These are phyloP conservation scores for Populus hybrid DNA, from an alignment of 441 rosid genomes.

Conservation along the genomic window DNA sequence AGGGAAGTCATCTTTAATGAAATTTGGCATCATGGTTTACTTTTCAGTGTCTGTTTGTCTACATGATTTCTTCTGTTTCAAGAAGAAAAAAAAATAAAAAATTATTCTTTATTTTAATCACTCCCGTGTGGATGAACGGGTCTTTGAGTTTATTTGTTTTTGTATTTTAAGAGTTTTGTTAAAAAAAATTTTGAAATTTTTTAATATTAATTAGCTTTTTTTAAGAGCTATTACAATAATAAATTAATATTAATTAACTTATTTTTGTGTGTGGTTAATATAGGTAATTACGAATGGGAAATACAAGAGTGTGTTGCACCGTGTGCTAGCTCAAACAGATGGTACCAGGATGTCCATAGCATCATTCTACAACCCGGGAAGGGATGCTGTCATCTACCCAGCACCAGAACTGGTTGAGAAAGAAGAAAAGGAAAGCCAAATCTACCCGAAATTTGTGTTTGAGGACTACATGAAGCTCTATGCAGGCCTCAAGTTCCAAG, in stretches of 20 bases:
- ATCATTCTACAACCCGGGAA: constrained; percentile 78
- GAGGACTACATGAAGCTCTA: constrained; percentile 83
- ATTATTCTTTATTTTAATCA: too few relatives aligned
- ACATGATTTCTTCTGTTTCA: too few relatives aligned
- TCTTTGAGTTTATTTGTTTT: too few relatives aligned
- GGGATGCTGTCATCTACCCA: constrained; percentile 63
- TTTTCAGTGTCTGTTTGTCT: not conserved
- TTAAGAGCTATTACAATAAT: too few relatives aligned
- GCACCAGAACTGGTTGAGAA: constrained; percentile 51
- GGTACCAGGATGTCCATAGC: constrained; percentile 81
- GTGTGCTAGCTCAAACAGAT: constrained; percentile 56
- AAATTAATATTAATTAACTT: not conserved
- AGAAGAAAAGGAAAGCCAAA: constrained; percentile 25
- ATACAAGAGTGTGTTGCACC: constrained; percentile 71
- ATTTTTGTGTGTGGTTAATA: not conserved
- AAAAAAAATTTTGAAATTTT: too few relatives aligned
- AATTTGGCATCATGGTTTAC: not conserved
- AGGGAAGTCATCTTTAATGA: not conserved
- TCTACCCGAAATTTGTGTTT: constrained; percentile 71
- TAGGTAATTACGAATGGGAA: constrained; percentile 82
- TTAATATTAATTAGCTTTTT: too few relatives aligned
- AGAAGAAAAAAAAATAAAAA: too few relatives aligned
- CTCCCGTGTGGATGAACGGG: too few relatives aligned
- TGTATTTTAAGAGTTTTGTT: too few relatives aligned
- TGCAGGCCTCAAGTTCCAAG: constrained; percentile 61